A percentile compares a stretch with the other conserved stretches of the same genome.
Conservation (phyloP, 306 rosid species). For the Crotalaria pallida region DNA sequence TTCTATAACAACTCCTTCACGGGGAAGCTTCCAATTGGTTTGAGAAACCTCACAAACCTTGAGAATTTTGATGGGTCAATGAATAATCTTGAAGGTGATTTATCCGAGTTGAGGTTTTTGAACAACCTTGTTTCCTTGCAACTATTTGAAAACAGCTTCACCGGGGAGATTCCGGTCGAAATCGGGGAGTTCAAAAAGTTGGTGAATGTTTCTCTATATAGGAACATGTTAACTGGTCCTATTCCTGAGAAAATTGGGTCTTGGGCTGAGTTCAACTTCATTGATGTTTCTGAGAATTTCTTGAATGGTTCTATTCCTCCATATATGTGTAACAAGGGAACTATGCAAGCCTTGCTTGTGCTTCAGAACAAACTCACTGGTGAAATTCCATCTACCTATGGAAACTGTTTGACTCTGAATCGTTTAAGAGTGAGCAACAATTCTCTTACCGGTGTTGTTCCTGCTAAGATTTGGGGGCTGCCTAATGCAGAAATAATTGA, state of each 20-base stretch:
- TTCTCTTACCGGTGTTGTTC: conserved; percentile 67
- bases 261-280: conserved; percentile 47
- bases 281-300: conserved; percentile 73
- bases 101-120: conserved; percentile 45
- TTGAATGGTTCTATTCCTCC: conserved; percentile 77
- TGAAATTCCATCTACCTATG: conserved; percentile 60
- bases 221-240: conserved; percentile 55
- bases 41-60: conserved; percentile 50
- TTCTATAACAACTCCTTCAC: conserved; percentile 49
- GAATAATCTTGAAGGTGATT: conserved; percentile 56
- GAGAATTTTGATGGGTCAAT: conserved; percentile 53
- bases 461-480: conserved; percentile 71
- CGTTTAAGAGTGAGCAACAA: conserved; percentile 69
- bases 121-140: conserved; percentile 54
- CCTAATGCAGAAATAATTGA: conserved; percentile 56
- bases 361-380: conserved; percentile 84
- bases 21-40: conserved; percentile 59
- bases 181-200: conserved; percentile 69
- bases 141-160: conserved; percentile 38
- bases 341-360: conserved; percentile 38
- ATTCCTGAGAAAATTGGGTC: conserved; percentile 75
- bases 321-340: conserved; percentile 67
- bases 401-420: conserved; percentile 33
- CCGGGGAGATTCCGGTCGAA: conserved; percentile 66
- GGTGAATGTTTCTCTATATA: conserved; percentile 48